Evolutionary conservation across 306 rosid genomes (phyloP), one percentile per base, ranked within the genome.

Genomic region (Carpinus viminea): DNA sequence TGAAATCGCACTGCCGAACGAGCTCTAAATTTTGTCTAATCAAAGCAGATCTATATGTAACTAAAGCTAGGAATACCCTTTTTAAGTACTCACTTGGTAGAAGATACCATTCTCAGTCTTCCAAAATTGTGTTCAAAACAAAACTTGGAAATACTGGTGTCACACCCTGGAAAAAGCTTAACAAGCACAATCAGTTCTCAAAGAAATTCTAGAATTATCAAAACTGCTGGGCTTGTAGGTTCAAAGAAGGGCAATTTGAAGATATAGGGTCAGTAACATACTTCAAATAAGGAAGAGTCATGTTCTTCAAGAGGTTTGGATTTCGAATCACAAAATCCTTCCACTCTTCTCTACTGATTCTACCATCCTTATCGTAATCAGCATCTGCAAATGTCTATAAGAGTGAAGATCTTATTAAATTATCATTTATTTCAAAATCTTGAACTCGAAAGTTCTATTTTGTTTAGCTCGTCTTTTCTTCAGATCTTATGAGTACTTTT

Each of bases 281-380:
- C 98, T 87, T 92, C 79, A 94, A 75, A 79, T 89, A 89, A 82
- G 98, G 92, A 81, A 94, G 97, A 41, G 97, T 94, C 98, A 94
- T 94, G 86, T 89, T 89, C 83, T 79, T 90, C 87, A 92, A 83
- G 53, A 89, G 86, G 5, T 83, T 76, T 68, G 98, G 97, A 80
- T 89, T 72, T 81, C 68, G 74, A 60, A 59, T 50, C 56, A 81
- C 98, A 78, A 88, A 90, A 72, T 73, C 87, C 81, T 83, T 89
- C 98, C 98, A 92, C 50, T 92, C 96, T 83, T 92, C 89, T 73
- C 79, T 88, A 56, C 75, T 85, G 81, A 94, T 90, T 89, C 83
- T 89, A 46, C 98, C 98, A 78, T 94, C 98, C 9, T 77, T 79
- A 78, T 94, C 93, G 0, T 82, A 72, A 79, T 92, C 96, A 1